A percentile compares a stretch with the other conserved stretches of the same genome.
phyloP scores from a whole-genome alignment of 225 moss, liverwort and hornwort genomes.

The Bryum argenteum region DNA sequence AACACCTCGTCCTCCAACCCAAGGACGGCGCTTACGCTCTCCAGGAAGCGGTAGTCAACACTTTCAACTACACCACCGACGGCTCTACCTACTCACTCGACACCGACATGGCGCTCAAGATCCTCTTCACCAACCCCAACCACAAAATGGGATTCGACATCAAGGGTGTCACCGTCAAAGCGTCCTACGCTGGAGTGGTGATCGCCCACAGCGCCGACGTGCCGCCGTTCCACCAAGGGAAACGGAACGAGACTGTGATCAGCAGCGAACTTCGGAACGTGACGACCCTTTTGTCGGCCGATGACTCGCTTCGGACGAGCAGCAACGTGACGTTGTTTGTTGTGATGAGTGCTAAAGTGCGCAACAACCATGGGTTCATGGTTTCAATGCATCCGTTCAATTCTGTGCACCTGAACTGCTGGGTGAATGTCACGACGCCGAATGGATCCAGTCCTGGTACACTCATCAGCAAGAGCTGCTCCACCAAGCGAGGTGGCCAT shows the following conservation, averaged over 20 bases:
- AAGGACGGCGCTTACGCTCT: conserved; percentile 20
- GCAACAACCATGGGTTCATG: background rate
- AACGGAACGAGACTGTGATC: background rate
- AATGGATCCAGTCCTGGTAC: background rate
- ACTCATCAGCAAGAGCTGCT: conserved; percentile 24
- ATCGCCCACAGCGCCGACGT: conserved; percentile 19
- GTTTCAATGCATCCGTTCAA: background rate
- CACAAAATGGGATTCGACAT: conserved; percentile 18
- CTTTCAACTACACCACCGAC: conserved; percentile 16
- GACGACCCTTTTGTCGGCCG: conserved; percentile 3
- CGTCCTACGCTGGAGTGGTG: background rate
- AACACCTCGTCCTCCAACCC: conserved; percentile 9
- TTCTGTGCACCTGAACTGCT: conserved; percentile 22
- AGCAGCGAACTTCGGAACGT: background rate
- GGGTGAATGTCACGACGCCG: conserved; percentile 13
- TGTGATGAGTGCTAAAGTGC: conserved; percentile 24
- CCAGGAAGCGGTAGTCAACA: background rate
- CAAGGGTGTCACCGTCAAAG: conserved; percentile 17
- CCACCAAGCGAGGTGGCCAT: background rate
- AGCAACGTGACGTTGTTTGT: conserved; percentile 14
- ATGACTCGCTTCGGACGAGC: background rate
- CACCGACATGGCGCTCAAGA: background rate
- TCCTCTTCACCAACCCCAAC: conserved; percentile 29
- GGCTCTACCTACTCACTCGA: conserved; percentile 1
- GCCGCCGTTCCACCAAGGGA: conserved; percentile 13